phyloP scores from a whole-genome alignment of 2,329 filamentous ascomycete species.

The Fusarium sp. region DNA sequence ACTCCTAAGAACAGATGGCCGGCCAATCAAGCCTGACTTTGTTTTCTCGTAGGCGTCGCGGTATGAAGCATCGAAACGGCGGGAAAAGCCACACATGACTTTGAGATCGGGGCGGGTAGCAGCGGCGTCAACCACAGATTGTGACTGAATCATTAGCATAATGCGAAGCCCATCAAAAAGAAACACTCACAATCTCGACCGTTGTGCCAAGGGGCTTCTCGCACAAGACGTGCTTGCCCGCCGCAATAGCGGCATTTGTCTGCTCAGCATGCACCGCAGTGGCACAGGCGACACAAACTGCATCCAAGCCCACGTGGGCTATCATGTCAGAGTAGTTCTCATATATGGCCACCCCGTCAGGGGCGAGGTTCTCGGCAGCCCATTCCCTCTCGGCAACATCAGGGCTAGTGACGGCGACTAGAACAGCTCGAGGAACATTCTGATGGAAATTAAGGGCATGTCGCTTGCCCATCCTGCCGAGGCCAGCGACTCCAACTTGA shows the following conservation, averaged over 20 bases:
- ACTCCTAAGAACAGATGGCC: slow-evolving; percentile 67
- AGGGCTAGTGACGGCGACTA: slow-evolving; percentile 60
- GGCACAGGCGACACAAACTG: slow-evolving; percentile 52
- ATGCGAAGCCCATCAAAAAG: background rate
- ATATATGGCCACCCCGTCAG: slow-evolving; percentile 55
- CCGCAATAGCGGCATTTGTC: slow-evolving; percentile 63
- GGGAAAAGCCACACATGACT: slow-evolving; percentile 58
- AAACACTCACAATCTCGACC: slow-evolving; percentile 36
- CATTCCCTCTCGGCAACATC: slow-evolving; percentile 56
- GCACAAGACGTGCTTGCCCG: slow-evolving; percentile 64
- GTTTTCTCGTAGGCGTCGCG: slow-evolving; percentile 65
- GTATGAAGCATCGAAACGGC: slow-evolving; percentile 56
- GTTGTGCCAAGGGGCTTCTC: slow-evolving; percentile 69
- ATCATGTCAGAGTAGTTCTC: slow-evolving; percentile 59
- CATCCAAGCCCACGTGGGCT: slow-evolving; percentile 48
- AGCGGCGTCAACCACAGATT: slow-evolving; percentile 22
- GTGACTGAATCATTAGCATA: background rate
- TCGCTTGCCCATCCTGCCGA: slow-evolving; percentile 62
- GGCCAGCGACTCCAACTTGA: slow-evolving; percentile 57
- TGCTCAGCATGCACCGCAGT: slow-evolving; percentile 67
- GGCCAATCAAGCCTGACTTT: slow-evolving; percentile 64
- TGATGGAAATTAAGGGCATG: slow-evolving; percentile 60
- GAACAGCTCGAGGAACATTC: slow-evolving; percentile 56
- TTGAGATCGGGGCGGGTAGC: slow-evolving; percentile 64
- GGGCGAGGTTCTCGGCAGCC: slow-evolving; percentile 54